Evolutionary conservation across 805 yeast species (phyloP), one percentile per base, ranked within the genome.

Genomic region (Hanseniaspora guilliermondii): DNA sequence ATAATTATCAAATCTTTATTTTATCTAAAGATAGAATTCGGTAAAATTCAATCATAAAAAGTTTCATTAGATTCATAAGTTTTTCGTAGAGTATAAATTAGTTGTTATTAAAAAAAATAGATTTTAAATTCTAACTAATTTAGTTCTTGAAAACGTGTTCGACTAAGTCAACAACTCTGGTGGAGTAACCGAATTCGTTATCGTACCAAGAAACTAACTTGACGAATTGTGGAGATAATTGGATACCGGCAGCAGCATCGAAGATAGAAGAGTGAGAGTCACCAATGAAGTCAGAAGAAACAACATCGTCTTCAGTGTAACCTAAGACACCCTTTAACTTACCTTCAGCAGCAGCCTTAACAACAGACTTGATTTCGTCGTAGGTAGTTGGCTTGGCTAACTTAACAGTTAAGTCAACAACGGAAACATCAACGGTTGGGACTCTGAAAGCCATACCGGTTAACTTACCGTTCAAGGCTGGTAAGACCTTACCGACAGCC

Each of bases 361-460:
- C 61, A 58, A 75, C 81, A 59, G 70, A 72, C 66, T 79, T 75
- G 73, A 80, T 78, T 69, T 78, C 83, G 63, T 76, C 83, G 74
- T 79, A 79, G 58, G 82, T 76, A 63, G 83, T 71, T 58, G 72
- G 74, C 61, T 70, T 78, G 63, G 68, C 70, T 67, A 80, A 76
- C 70, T 78, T 79, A 62, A 78, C 83, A 58, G 85, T 80, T 68
- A 80, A 76, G 69, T 80, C 85, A 61, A 80, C 84, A 66, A 80
- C 83, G 64, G 84, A 79, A 60, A 80, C 84, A 72, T 80, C 84
- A 66, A 75, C 78, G 65, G 85, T 80, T 72, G 85, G 85, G 59
- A 80, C 84, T 77, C 85, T 77, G 72, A 80, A 74, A 58, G 85
- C 76, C 78, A 80, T 78, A 74, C 85, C 85, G 62, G 85, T 80